Percentiles rank a stretch among this genome's conserved stretches.
These are phyloP conservation scores for Sistotremastrum niveocremeum DNA, from an alignment of 768 basidiomycete genomes.

Conservation along the genomic window DNA sequence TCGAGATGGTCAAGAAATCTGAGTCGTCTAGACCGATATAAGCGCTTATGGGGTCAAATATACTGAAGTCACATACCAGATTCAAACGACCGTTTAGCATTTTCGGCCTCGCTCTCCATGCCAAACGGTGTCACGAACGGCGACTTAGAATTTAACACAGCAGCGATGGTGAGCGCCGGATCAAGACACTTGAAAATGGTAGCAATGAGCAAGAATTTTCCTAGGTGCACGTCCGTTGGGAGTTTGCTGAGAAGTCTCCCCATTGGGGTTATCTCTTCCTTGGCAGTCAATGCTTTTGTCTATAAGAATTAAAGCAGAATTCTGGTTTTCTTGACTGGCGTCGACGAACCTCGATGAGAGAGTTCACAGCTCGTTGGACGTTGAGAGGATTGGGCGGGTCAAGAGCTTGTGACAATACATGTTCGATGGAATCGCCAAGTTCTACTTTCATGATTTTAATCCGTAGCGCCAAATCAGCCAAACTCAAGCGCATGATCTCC, in stretches of 20 bases:
- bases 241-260: constrained; percentile 81
- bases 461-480: constrained; percentile 81
- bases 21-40: constrained; percentile 53
- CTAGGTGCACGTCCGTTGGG: constrained; percentile 91
- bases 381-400: constrained; percentile 83
- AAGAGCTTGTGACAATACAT: constrained; percentile 73
- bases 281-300: constrained; percentile 75
- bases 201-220: constrained; percentile 81
- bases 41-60: constrained; percentile 1
- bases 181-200: constrained; percentile 83
- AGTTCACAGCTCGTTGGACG: constrained; percentile 78
- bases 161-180: constrained; percentile 93
- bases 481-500: constrained; percentile 87
- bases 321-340: neutral
- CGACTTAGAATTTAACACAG: constrained; percentile 82
- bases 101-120: constrained; percentile 72
- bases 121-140: constrained; percentile 88
- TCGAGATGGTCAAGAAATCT: constrained; percentile 88
- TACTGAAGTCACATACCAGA: constrained; percentile 35
- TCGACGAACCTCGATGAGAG: constrained; percentile 67
- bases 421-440: constrained; percentile 75
- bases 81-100: constrained; percentile 69
- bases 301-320: constrained; percentile 14
- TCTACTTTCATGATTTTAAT: constrained; percentile 92
- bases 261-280: constrained; percentile 91